Conservation (phyloP, 2,329 filamentous ascomycete genomes). For the Alternaria triticimaculans region DNA sequence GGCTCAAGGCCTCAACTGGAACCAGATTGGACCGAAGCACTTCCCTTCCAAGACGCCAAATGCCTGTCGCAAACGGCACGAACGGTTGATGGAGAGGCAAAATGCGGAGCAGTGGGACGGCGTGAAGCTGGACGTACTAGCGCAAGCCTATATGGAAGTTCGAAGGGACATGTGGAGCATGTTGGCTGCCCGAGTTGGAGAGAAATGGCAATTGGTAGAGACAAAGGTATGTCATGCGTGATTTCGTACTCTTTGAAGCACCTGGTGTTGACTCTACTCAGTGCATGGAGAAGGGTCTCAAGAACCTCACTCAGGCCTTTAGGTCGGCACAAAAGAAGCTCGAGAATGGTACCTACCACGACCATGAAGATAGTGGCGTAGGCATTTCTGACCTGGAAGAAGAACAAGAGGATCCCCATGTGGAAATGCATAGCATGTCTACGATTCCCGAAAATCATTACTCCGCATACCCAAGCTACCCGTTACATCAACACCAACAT, state of each 20-base stretch:
- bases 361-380: slow-evolving; percentile 73
- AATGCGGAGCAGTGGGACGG: slow-evolving; percentile 80
- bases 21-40: slow-evolving; percentile 75
- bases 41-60: slow-evolving; percentile 80
- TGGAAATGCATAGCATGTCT: slow-evolving; percentile 32
- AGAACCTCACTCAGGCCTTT: slow-evolving; percentile 75
- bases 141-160: slow-evolving; percentile 78
- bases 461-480: slow-evolving; percentile 25
- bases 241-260: not conserved
- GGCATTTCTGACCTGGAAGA: slow-evolving; percentile 61
- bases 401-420: slow-evolving; percentile 46
- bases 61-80: slow-evolving; percentile 88
- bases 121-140: slow-evolving; percentile 74
- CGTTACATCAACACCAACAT: slow-evolving; percentile 33
- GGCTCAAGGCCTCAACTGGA: slow-evolving; percentile 81
- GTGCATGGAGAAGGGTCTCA: slow-evolving; percentile 85
- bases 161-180: slow-evolving; percentile 82
- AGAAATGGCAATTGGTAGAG: slow-evolving; percentile 73
- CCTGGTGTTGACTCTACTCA: slow-evolving; percentile 47
- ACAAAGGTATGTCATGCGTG: slow-evolving; percentile 67
- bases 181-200: slow-evolving; percentile 67
- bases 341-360: slow-evolving; percentile 53
- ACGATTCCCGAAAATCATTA: slow-evolving; percentile 30
- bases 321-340: slow-evolving; percentile 71
- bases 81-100: slow-evolving; percentile 77